Conservation (phyloP, 306 rosid genomes). For the Rosa lucieae region DNA sequence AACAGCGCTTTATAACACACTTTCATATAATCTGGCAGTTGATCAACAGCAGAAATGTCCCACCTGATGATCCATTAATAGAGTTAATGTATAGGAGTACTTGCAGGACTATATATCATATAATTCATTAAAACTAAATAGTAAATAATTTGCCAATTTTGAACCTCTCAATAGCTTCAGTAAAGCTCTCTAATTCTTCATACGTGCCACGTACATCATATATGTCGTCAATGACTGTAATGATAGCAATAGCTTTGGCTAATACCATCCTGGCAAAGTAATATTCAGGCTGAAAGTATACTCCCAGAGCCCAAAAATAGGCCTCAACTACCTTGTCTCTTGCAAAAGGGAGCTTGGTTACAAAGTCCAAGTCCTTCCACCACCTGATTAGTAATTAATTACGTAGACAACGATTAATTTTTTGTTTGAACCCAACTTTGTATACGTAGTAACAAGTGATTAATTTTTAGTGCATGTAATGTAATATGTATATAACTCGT, state of each 20-base stretch:
- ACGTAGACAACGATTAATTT: too few species aligned
- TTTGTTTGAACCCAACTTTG: too few species aligned
- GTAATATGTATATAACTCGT: background rate
- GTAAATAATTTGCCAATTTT: background rate
- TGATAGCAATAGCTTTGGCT: background rate
- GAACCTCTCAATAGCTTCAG: background rate
- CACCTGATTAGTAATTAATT: too few species aligned
- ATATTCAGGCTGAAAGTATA: too few species aligned
- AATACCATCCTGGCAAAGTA: background rate
- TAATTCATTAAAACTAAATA: too few species aligned
- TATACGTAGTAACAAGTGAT: too few species aligned
- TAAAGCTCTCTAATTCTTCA: background rate
- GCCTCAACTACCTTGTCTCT: too few species aligned
- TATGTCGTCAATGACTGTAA: background rate
- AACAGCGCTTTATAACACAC: background rate
- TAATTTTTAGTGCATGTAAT: background rate
- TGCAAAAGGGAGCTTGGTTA: too few species aligned
- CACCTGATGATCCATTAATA: background rate
- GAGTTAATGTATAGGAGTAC: too few species aligned
- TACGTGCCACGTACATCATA: background rate
- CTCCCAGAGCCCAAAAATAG: too few species aligned
- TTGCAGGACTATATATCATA: too few species aligned
- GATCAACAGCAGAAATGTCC: background rate
- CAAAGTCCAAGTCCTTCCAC: too few species aligned
- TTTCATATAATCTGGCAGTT: background rate